A percentile compares a stretch with the other conserved stretches of the same genome.
Conservation (phyloP, 2,329 filamentous ascomycete genomes). For the Cordyceps tenuipes region DNA sequence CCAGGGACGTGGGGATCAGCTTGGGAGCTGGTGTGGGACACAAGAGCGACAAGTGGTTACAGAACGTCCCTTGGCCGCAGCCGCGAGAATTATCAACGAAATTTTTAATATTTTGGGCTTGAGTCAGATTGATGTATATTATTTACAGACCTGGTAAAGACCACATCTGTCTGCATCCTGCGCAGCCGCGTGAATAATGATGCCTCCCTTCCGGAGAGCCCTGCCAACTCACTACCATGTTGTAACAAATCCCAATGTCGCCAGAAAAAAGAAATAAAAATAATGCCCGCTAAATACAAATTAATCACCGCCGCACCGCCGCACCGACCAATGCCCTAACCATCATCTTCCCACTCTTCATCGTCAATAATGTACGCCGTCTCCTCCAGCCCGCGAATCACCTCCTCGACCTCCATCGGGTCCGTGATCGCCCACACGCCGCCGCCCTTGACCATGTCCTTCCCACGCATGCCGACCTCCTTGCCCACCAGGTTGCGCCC, state of each 20-base stretch:
- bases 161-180: neutral
- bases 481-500: slow-evolving; percentile 90
- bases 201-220: neutral
- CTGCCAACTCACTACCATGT: neutral
- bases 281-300: slow-evolving; percentile 10
- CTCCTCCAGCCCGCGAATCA: slow-evolving; percentile 56
- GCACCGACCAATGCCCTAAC: no score
- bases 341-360: slow-evolving; percentile 26
- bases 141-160: neutral
- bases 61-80: neutral
- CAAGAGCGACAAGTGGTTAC: no score
- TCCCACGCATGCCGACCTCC: slow-evolving; percentile 78
- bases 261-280: neutral
- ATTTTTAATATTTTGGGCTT: neutral
- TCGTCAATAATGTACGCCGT: slow-evolving; percentile 48
- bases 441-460: slow-evolving; percentile 73
- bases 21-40: neutral
- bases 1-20: neutral
- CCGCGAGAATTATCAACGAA: neutral
- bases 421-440: slow-evolving; percentile 89
- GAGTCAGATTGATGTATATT: neutral
- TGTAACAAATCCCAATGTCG: neutral
- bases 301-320: neutral
- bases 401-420: slow-evolving; percentile 65
- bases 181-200: neutral